Conservation (phyloP, 441 rosid species). For the Iberis amara region DNA sequence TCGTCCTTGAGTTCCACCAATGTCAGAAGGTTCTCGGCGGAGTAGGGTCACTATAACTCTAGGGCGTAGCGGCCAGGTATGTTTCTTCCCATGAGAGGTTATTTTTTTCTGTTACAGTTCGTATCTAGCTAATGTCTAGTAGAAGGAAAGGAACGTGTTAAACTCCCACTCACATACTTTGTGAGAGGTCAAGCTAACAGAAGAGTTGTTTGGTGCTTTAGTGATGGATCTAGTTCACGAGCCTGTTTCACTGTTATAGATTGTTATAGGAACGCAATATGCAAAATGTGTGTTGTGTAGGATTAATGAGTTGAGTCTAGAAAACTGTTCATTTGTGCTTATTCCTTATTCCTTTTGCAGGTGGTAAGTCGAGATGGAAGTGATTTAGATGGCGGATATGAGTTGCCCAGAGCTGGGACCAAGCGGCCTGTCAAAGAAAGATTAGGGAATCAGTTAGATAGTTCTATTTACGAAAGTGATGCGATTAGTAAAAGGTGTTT, state of each 20-base stretch:
- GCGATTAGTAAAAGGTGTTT: slow-evolving; percentile 53
- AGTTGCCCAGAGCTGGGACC: slow-evolving; percentile 39
- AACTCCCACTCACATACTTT: too few relatives aligned
- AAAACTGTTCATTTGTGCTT: slow-evolving; percentile 5
- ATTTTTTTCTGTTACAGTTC: too few relatives aligned
- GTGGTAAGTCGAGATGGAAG: slow-evolving; percentile 67
- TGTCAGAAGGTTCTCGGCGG: slow-evolving; percentile 67
- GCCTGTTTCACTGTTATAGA: neutral
- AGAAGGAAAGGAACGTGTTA: too few relatives aligned
- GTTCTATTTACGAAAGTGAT: slow-evolving; percentile 33
- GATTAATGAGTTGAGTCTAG: slow-evolving; percentile 1
- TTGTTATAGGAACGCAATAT: neutral
- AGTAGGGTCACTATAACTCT: slow-evolving; percentile 76
- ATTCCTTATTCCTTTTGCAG: slow-evolving; percentile 36
- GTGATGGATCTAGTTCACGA: slow-evolving; percentile 17
- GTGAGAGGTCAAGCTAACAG: slow-evolving; percentile 1
- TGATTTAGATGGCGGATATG: slow-evolving; percentile 37
- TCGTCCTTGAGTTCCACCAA: slow-evolving; percentile 29
- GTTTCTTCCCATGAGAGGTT: neutral
- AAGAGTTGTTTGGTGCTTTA: slow-evolving; percentile 14
- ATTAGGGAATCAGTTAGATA: slow-evolving; percentile 53
- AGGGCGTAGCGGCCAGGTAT: slow-evolving; percentile 76
- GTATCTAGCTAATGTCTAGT: too few relatives aligned
- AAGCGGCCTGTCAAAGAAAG: slow-evolving; percentile 83
- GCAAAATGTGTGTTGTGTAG: neutral